These are phyloP conservation scores for Suillus cothurnatus DNA, from an alignment of 768 basidiomycete species.

Conservation along the genomic window DNA sequence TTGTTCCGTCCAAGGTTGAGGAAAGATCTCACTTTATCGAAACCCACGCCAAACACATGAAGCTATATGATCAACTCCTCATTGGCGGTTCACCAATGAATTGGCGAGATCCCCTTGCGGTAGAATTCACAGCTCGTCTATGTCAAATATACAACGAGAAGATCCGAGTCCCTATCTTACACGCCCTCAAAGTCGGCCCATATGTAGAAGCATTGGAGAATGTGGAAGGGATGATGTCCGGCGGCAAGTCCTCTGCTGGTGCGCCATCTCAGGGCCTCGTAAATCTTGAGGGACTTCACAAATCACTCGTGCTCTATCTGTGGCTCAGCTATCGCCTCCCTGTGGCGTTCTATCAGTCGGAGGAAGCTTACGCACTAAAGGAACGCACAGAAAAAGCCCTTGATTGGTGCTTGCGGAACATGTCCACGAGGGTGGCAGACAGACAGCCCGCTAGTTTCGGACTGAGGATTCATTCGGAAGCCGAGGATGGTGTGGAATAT, in stretches of 20 bases:
- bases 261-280: constrained; percentile 18
- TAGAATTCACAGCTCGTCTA: constrained; percentile 1
- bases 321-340: constrained; percentile 81
- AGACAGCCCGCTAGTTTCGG: neutral
- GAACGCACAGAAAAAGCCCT: constrained; percentile 63
- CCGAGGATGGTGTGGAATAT: constrained; percentile 22
- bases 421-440: constrained; percentile 31
- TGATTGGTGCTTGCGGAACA: constrained; percentile 57
- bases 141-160: constrained; percentile 37
- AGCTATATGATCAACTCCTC: constrained; percentile 45
- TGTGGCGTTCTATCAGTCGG: constrained; percentile 63
- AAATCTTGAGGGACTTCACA: constrained; percentile 77
- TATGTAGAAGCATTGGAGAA: constrained; percentile 22
- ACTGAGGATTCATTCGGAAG: neutral
- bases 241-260: constrained; percentile 5
- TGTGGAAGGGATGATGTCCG: constrained; percentile 28
- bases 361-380: constrained; percentile 56
- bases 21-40: constrained; percentile 49
- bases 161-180: constrained; percentile 25
- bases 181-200: constrained; percentile 22
- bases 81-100: constrained; percentile 56
- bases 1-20: constrained; percentile 23
- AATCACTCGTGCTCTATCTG: constrained; percentile 72
- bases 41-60: constrained; percentile 35
- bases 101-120: constrained; percentile 44